phyloP scores from a whole-genome alignment of 768 basidiomycete genomes.

The Boletus rufocinnamomeus region DNA sequence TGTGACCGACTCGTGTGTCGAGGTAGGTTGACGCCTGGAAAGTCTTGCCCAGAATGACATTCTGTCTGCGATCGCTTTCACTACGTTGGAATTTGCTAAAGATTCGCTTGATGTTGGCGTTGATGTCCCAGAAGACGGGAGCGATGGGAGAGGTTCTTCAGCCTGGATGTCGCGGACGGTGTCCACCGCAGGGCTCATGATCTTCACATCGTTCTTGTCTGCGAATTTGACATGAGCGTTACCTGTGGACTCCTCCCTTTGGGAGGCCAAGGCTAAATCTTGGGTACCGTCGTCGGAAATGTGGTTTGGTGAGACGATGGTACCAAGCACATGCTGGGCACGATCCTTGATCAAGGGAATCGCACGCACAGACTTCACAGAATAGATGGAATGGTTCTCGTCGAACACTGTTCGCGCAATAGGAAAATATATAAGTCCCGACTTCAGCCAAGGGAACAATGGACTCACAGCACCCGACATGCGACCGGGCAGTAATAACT shows the following conservation, averaged over 20 bases:
- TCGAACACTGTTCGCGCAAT: slow-evolving; percentile 59
- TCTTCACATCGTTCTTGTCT: slow-evolving; percentile 46
- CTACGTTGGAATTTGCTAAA: slow-evolving; percentile 50
- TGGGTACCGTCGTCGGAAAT: slow-evolving; percentile 32
- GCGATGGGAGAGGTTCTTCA: slow-evolving; percentile 17
- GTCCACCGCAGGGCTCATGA: slow-evolving; percentile 40
- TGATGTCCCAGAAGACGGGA: slow-evolving; percentile 53
- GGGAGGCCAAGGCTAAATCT: slow-evolving; percentile 21
- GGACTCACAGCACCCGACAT: slow-evolving; percentile 66
- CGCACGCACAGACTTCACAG: slow-evolving; percentile 65
- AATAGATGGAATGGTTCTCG: slow-evolving; percentile 59
- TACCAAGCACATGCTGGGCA: slow-evolving; percentile 54
- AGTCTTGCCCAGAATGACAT: slow-evolving; percentile 76
- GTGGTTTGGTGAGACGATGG: slow-evolving; percentile 52
- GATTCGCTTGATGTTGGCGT: slow-evolving; percentile 52
- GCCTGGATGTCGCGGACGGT: background rate
- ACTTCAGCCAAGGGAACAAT: slow-evolving; percentile 3
- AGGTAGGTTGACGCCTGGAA: slow-evolving; percentile 46
- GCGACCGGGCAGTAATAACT: slow-evolving; percentile 62
- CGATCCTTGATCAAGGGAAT: slow-evolving; percentile 72
- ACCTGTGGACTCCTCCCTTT: slow-evolving; percentile 8
- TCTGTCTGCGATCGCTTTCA: slow-evolving; percentile 61
- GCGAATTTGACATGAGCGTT: slow-evolving; percentile 56
- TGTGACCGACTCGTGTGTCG: slow-evolving; percentile 14
- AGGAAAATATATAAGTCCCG: slow-evolving; percentile 4